These are phyloP conservation scores for Vitis amurensis DNA, from an alignment of 164 flowering plant genomes.

Conservation along the genomic window DNA sequence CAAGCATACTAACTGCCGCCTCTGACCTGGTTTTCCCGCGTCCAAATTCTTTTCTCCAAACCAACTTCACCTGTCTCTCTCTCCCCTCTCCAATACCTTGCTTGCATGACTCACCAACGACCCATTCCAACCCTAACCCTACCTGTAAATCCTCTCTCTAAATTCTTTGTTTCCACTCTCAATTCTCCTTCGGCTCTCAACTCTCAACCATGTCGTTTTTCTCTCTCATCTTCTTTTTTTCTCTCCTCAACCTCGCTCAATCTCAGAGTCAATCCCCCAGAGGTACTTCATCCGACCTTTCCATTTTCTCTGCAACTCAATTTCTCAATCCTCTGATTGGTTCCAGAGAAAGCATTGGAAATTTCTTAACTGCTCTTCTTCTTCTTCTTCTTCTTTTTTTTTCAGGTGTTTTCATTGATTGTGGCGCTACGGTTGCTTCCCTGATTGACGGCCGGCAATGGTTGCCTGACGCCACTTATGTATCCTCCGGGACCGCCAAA, in stretches of 20 bases:
- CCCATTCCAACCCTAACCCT: conserved; percentile 29
- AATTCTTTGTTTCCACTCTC: neutral
- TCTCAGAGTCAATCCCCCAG: conserved; percentile 37
- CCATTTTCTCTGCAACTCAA: neutral
- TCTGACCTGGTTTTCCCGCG: conserved; percentile 43
- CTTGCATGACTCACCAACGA: conserved; percentile 38
- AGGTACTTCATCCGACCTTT: conserved; percentile 25
- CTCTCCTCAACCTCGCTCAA: conserved; percentile 25
- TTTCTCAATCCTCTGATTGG: neutral
- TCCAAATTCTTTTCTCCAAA: conserved; percentile 25
- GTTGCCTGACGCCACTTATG: conserved; percentile 55
- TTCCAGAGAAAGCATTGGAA: too few species aligned
- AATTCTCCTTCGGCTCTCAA: neutral
- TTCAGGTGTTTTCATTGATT: conserved; percentile 59
- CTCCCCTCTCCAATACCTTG: conserved; percentile 28
- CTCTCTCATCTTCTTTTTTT: conserved; percentile 26
- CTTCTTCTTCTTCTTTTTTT: conserved; percentile 2
- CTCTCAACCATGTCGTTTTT: conserved; percentile 28
- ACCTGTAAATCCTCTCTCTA: conserved; percentile 2
- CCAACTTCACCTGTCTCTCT: conserved; percentile 30
- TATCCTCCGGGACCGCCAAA: conserved; percentile 51
- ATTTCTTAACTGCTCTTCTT: neutral
- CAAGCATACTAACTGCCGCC: neutral
- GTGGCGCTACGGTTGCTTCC: conserved; percentile 53
- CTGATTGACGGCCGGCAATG: conserved; percentile 47